phyloP scores from a whole-genome alignment of 805 yeast genomes.

The Saccharomycopsis schoenii region DNA sequence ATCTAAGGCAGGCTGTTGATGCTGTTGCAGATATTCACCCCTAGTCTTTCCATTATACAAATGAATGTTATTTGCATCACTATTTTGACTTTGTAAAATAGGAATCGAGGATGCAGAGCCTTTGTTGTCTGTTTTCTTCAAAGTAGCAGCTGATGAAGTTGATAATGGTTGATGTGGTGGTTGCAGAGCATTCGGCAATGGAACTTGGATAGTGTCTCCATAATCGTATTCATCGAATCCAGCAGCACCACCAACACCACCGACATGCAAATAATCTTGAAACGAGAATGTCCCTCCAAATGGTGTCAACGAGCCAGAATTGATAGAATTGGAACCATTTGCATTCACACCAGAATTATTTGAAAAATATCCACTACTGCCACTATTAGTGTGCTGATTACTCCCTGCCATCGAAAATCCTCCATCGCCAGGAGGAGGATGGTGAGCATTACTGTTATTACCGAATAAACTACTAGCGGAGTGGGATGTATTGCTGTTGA shows the following conservation, averaged over 20 bases:
- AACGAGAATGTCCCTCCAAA: constrained; percentile 15
- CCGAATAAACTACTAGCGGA: constrained; percentile 24
- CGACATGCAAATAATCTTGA: constrained; percentile 32
- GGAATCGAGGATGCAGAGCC: background rate
- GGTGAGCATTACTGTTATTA: background rate
- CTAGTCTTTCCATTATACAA: background rate
- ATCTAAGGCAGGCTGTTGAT: constrained; percentile 22
- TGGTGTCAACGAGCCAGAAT: background rate
- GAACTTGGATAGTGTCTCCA: constrained; percentile 1
- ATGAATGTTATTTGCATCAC: background rate
- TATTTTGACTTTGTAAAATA: background rate
- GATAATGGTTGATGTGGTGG: background rate
- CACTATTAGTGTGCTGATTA: background rate
- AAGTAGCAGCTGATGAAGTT: background rate
- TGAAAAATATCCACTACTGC: background rate
- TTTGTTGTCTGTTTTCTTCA: background rate
- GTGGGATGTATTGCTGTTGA: constrained; percentile 15
- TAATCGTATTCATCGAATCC: constrained; percentile 23
- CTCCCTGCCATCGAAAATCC: background rate
- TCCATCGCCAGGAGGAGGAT: constrained; percentile 19
- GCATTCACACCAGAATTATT: background rate
- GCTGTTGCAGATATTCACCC: constrained; percentile 1
- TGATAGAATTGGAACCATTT: background rate
- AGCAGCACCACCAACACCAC: constrained; percentile 33
- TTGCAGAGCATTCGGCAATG: background rate